Conservation (phyloP, 768 basidiomycete genomes). For the Tylopilus subfusipes region DNA sequence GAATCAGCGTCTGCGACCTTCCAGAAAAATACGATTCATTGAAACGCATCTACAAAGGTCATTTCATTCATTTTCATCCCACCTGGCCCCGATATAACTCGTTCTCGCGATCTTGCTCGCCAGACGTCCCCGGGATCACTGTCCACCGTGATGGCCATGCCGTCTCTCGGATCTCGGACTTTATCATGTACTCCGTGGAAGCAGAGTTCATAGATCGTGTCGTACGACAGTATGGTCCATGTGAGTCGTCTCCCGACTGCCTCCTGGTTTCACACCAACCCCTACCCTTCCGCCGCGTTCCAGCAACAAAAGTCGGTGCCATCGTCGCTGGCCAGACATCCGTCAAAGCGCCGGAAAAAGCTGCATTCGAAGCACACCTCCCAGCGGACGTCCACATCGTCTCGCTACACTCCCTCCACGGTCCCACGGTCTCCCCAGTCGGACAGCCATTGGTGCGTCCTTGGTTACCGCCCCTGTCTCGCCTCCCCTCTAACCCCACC, state of each 20-base stretch:
- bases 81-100: not conserved
- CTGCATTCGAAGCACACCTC: conserved; percentile 84
- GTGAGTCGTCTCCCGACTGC: conserved; percentile 41
- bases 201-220: conserved; percentile 82
- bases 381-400: conserved; percentile 86
- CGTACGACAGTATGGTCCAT: conserved; percentile 90
- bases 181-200: conserved; percentile 94
- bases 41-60: conserved; percentile 58
- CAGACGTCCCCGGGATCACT: conserved; percentile 58
- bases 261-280: not conserved
- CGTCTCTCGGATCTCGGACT: conserved; percentile 86
- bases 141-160: conserved; percentile 79
- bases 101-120: conserved; percentile 9
- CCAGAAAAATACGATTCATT: conserved; percentile 70
- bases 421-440: conserved; percentile 80
- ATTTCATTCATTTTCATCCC: no score
- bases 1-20: conserved; percentile 87
- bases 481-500: not conserved
- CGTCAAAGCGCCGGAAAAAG: conserved; percentile 91
- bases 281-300: not conserved
- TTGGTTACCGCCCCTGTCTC: not conserved
- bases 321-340: conserved; percentile 96
- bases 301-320: conserved; percentile 89
- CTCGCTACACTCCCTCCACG: conserved; percentile 93
- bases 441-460: conserved; percentile 83